Evolutionary conservation across 192 early-diverging fungal genomes (phyloP).

Genomic region (Gonapodya prolifera): DNA sequence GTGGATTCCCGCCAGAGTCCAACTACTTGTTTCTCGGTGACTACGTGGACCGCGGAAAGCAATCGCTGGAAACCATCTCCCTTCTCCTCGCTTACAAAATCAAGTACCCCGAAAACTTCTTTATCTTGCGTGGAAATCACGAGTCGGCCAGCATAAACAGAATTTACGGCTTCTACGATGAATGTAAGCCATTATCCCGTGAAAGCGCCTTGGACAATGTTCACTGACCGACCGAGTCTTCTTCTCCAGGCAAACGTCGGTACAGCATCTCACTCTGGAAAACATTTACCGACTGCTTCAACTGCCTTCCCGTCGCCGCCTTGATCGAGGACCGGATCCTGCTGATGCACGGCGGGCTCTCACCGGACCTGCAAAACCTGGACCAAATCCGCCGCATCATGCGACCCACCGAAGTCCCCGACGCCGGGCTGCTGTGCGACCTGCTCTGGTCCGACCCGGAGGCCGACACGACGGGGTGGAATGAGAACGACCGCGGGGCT

Average conservation of each 20-base stretch:
- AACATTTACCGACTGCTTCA: constrained; percentile 97
- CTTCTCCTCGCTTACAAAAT: constrained; percentile 96
- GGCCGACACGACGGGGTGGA: constrained; percentile 90
- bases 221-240: neutral
- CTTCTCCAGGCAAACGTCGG: constrained; percentile 64
- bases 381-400: constrained; percentile 94
- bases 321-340: constrained; percentile 98
- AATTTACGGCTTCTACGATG: constrained; percentile 98
- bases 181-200: constrained; percentile 47
- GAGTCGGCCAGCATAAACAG: constrained; percentile 94
- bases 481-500: constrained; percentile 92
- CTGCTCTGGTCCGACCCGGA: constrained; percentile 96
- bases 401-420: constrained; percentile 96
- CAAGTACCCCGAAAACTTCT: constrained; percentile 99
- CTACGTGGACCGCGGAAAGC: constrained; percentile 97
- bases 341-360: constrained; percentile 95
- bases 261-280: constrained; percentile 99
- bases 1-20: constrained; percentile 88
- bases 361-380: constrained; percentile 92
- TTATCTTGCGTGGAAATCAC: constrained; percentile 96
- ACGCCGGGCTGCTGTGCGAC: constrained; percentile 89
- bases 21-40: constrained; percentile 97
- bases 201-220: neutral
- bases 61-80: constrained; percentile 93
- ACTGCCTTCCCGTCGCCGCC: constrained; percentile 92